Evolutionary conservation across 2,329 filamentous ascomycete species (phyloP).

Genomic region (Rhynchosporium graminicola): DNA sequence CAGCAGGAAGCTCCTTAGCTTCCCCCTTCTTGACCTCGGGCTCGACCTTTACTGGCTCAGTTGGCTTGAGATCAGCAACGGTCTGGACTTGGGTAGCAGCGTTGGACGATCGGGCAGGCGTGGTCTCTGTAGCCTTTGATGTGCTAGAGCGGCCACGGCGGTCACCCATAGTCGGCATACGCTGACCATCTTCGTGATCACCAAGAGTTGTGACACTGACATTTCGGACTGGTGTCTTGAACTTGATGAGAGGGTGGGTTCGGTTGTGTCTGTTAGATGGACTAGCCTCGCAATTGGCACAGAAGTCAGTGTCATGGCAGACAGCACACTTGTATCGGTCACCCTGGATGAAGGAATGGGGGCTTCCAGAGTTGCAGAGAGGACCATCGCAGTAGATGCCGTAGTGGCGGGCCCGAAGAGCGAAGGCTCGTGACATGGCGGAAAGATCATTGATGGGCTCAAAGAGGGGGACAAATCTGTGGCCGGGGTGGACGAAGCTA

Average conservation of each 20-base stretch:
- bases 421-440: slow-evolving; percentile 46
- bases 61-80: slow-evolving; percentile 70
- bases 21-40: slow-evolving; percentile 32
- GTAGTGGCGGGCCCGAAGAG: slow-evolving; percentile 60
- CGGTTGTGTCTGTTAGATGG: slow-evolving; percentile 85
- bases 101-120: slow-evolving; percentile 49
- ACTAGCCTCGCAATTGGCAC: slow-evolving; percentile 86
- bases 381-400: slow-evolving; percentile 96
- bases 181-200: slow-evolving; percentile 69
- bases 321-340: slow-evolving; percentile 96
- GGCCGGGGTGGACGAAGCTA: slow-evolving; percentile 70
- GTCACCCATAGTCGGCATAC: slow-evolving; percentile 74
- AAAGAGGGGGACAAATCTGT: slow-evolving; percentile 89
- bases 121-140: slow-evolving; percentile 55
- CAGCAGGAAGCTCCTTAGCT: slow-evolving; percentile 39
- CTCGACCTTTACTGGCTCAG: slow-evolving; percentile 46
- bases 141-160: slow-evolving; percentile 42
- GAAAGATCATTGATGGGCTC: slow-evolving; percentile 57
- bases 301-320: slow-evolving; percentile 94
- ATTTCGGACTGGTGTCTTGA: slow-evolving; percentile 88
- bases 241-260: slow-evolving; percentile 96
- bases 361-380: slow-evolving; percentile 66
- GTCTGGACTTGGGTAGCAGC: slow-evolving; percentile 68
- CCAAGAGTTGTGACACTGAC: slow-evolving; percentile 84
- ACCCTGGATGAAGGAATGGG: slow-evolving; percentile 75